Percentiles rank a stretch among this genome's conserved stretches.
These are phyloP conservation scores for Pugionium cornutum DNA, from an alignment of 345 rosid species.

Conservation along the genomic window DNA sequence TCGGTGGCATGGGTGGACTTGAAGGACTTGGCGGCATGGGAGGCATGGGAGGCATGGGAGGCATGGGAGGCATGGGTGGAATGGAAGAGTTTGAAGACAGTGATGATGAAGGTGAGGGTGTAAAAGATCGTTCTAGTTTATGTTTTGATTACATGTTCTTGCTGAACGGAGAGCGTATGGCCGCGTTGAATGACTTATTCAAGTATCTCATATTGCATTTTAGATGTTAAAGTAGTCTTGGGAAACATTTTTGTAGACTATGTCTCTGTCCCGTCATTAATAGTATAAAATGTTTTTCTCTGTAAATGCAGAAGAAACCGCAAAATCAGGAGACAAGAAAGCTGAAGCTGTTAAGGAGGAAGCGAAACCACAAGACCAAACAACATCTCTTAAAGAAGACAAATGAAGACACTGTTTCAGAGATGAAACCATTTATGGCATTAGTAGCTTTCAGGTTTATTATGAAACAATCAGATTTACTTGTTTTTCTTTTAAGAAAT, in stretches of 20 bases:
- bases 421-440: conserved; percentile 22
- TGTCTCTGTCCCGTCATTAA: conserved; percentile 9
- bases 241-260: conserved; percentile 8
- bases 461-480: conserved; percentile 20
- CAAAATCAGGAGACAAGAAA: conserved; percentile 29
- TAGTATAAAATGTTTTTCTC: background rate
- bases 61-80: conserved; percentile 43
- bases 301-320: conserved; percentile 27
- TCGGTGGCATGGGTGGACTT: conserved; percentile 38
- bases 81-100: conserved; percentile 80
- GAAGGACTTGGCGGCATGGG: conserved; percentile 25
- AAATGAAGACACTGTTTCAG: conserved; percentile 29
- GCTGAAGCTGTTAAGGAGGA: conserved; percentile 23
- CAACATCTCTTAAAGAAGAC: conserved; percentile 28
- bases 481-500: background rate
- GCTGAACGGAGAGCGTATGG: background rate
- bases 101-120: conserved; percentile 80
- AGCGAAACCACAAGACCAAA: conserved; percentile 17
- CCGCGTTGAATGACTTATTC: background rate
- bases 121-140: conserved; percentile 5
- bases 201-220: background rate
- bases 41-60: conserved; percentile 36
- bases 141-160: conserved; percentile 14
- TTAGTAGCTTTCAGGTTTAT: conserved; percentile 22
- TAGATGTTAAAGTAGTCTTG: background rate